phyloP scores from a whole-genome alignment of 345 rosid genomes.

The Brassica carinata region DNA sequence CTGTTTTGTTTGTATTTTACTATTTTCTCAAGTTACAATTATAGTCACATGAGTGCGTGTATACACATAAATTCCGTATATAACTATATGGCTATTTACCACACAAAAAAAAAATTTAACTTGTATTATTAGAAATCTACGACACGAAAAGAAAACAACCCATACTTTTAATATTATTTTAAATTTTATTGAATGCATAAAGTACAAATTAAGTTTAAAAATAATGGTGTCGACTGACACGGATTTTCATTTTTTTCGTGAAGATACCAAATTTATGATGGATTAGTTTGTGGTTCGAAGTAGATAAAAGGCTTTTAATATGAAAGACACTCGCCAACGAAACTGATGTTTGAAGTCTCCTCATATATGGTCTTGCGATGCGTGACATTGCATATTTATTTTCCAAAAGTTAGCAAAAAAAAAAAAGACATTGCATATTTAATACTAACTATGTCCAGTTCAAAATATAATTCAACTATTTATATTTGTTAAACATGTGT shows the following conservation, averaged over 20 bases:
- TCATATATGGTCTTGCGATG: background rate
- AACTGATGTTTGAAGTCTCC: background rate
- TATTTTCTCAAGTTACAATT: conserved; percentile 21
- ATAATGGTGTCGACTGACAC: conserved; percentile 18
- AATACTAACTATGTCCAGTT: background rate
- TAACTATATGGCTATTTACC: background rate
- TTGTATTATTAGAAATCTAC: background rate
- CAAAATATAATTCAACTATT: background rate
- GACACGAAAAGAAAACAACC: background rate
- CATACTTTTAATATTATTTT: background rate
- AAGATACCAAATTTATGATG: conserved; percentile 8
- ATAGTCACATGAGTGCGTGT: conserved; percentile 18
- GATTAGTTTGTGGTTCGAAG: conserved; percentile 25
- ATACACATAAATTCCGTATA: background rate
- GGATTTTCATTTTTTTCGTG: background rate
- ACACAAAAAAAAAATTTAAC: no score
- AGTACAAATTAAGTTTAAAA: background rate
- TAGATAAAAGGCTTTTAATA: background rate
- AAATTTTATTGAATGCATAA: background rate
- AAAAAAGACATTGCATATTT: no score
- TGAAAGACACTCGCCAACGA: conserved; percentile 9
- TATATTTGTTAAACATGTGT: background rate
- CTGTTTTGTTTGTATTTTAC: conserved; percentile 25
- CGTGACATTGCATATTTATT: background rate
- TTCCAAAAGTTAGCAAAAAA: no score